These are phyloP conservation scores for Lactarius evosmus DNA, from an alignment of 768 basidiomycete species.

Conservation along the genomic window DNA sequence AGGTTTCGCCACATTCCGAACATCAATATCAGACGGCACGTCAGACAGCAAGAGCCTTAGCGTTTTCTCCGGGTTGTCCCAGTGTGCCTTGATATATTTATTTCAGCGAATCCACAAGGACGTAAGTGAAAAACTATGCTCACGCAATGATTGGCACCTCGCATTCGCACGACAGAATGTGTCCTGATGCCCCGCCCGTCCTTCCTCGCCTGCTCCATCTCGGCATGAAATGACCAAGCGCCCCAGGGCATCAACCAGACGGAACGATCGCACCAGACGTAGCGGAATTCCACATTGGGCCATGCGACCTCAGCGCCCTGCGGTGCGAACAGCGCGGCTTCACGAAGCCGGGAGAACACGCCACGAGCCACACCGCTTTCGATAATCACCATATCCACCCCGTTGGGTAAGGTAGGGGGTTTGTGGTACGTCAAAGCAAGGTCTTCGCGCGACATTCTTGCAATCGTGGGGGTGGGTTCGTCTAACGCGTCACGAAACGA, in stretches of 20 bases:
- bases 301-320: background rate
- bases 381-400: background rate
- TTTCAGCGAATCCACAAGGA: background rate
- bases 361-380: background rate
- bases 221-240: background rate
- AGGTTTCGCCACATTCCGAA: background rate
- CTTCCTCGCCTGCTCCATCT: background rate
- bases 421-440: background rate
- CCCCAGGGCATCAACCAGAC: background rate
- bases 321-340: background rate
- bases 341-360: background rate
- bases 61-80: background rate
- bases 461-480: background rate
- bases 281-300: slow-evolving; percentile 3
- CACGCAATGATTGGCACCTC: background rate
- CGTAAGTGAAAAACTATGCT: background rate
- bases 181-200: background rate
- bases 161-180: background rate
- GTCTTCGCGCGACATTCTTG: background rate
- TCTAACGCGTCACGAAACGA: background rate
- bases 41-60: background rate
- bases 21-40: background rate
- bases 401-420: background rate
- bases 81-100: background rate
- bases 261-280: background rate